Evolutionary conservation across 768 basidiomycete species (phyloP), one percentile per base, ranked within the genome.

Genomic region (Suillus paluster): DNA sequence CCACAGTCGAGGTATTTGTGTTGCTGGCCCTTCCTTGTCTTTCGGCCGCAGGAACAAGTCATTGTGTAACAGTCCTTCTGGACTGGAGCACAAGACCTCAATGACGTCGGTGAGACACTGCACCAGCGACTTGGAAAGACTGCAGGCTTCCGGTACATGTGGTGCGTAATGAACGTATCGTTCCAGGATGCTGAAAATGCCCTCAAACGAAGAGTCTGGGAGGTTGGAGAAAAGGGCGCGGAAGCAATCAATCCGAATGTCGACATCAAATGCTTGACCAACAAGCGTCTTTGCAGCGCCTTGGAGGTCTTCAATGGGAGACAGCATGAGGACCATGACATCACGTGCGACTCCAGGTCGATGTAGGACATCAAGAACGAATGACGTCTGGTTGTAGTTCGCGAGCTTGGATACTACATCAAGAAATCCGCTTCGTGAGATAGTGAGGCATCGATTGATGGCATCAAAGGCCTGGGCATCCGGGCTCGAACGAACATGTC

Each of bases 81-180:
- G 84, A 41, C 79, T 82, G 10, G 87, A 83, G 70, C 94, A 97
- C 1, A 99, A 83, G 6, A 89, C 89, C 41, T 98, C 95, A 60
- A 98, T 84, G 61, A 97, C 85, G 70, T 99, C 97, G 14, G 94
- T 93, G 67, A 98, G 83, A 74, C 95, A 97, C 4, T 90, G 88
- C 19, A 97, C 97, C 25, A 98, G 84, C 21, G 92, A 89, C 67
- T 92, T 92, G 5, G 97, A 93, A n/a, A 95, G 71, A 54, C 83
- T 88, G 71, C 93, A 94, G 1, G 95, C 96, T 71, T 99, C 97
- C 0, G 92, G 89, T 5, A 93, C 83, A 14, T 70, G 67, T 12
- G 79, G 73, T 0, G 92, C 90, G 65, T 87, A 84, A 17, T 78
- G 75, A 56, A 81, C 80, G 77, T 95, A 98, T 2, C 76, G 83